phyloP scores from a whole-genome alignment of 2,329 filamentous ascomycete species.

The Calonectria pseudoreteaudii region DNA sequence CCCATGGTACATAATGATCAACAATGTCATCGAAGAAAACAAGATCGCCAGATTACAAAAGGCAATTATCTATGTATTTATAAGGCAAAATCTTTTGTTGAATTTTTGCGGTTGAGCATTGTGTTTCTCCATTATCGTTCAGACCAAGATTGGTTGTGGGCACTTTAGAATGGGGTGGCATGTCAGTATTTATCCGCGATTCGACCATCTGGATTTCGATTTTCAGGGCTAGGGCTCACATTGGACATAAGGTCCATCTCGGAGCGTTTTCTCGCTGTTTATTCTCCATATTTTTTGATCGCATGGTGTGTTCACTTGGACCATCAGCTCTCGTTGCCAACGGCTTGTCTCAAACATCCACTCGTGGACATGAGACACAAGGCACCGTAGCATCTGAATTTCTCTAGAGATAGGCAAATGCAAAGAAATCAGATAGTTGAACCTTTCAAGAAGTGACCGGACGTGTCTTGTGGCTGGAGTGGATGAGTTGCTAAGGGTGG shows the following conservation, averaged over 20 bases:
- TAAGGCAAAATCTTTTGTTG: background rate
- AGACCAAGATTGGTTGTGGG: background rate
- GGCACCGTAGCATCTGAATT: background rate
- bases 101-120: background rate
- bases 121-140: background rate
- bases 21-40: background rate
- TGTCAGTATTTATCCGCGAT: background rate
- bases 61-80: background rate
- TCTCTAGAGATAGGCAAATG: background rate
- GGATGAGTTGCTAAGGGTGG: background rate
- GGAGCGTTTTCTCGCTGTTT: background rate
- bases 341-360: background rate
- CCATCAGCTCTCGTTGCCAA: background rate
- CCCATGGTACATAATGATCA: background rate
- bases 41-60: background rate
- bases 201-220: background rate
- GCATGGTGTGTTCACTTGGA: background rate
- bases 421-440: background rate
- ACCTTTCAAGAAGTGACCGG: background rate
- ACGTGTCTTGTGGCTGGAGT: background rate
- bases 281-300: background rate
- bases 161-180: background rate
- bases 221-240: background rate
- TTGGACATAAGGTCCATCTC: background rate
- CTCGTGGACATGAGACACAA: background rate